phyloP scores from a whole-genome alignment of 108 stramenopile species.

The Nitzschia sp. region DNA sequence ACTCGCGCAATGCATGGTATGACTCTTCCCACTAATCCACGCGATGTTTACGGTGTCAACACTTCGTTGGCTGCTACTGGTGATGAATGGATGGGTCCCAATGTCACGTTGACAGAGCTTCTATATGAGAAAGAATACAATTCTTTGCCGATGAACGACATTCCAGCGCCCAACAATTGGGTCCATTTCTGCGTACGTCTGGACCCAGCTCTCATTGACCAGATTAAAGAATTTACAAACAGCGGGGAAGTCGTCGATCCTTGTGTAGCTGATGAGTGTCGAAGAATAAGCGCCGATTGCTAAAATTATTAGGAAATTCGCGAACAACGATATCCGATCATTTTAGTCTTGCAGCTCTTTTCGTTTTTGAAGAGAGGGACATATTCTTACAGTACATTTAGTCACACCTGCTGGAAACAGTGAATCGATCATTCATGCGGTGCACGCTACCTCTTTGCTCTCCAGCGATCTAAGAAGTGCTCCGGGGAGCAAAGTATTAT shows the following conservation, averaged over 20 bases:
- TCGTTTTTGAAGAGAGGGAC: too few relatives aligned
- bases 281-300: conserved; percentile 5
- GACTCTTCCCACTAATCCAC: conserved; percentile 46
- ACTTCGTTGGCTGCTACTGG: conserved; percentile 9
- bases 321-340: too few relatives aligned
- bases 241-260: conserved; percentile 62
- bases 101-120: conserved; percentile 50
- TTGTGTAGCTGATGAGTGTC: conserved; percentile 50
- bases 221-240: conserved; percentile 58
- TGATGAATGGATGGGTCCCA: conserved; percentile 20
- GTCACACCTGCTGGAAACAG: too few relatives aligned
- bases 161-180: not conserved
- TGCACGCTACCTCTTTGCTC: too few relatives aligned
- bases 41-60: conserved; percentile 11
- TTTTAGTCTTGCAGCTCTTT: too few relatives aligned
- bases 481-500: too few relatives aligned
- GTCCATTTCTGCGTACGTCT: conserved; percentile 72
- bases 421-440: too few relatives aligned
- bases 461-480: too few relatives aligned
- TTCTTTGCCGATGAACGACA: conserved; percentile 39
- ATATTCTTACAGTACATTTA: too few relatives aligned
- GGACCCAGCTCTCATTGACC: conserved; percentile 50
- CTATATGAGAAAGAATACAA: conserved; percentile 45
- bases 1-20: conserved; percentile 60
- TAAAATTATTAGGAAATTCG: not conserved